These are phyloP conservation scores for Pholiota conissans DNA, from an alignment of 768 basidiomycete genomes.

Conservation along the genomic window DNA sequence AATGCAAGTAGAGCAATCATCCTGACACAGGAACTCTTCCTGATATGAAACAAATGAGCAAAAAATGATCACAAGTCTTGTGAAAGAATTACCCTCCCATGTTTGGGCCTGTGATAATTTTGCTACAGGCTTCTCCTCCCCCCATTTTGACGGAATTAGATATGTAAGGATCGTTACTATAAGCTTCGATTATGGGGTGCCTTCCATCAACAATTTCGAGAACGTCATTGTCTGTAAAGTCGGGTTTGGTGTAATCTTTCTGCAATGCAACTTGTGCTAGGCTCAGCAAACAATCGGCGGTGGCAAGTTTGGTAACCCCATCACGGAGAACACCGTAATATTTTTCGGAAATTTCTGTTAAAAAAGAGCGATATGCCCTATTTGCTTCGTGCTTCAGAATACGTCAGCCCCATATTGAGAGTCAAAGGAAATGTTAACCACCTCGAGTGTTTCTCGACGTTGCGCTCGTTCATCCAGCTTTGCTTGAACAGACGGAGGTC, in stretches of 20 bases:
- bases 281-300: slow-evolving; percentile 84
- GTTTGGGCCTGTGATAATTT: slow-evolving; percentile 83
- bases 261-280: slow-evolving; percentile 78
- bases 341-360: slow-evolving; percentile 64
- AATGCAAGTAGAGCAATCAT: slow-evolving; percentile 77
- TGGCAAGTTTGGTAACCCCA: slow-evolving; percentile 78
- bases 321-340: slow-evolving; percentile 74
- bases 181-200: slow-evolving; percentile 90
- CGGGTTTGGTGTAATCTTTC: slow-evolving; percentile 76
- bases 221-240: slow-evolving; percentile 63
- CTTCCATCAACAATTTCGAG: slow-evolving; percentile 82
- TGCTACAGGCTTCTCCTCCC: slow-evolving; percentile 46
- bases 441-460: slow-evolving; percentile 68
- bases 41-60: slow-evolving; percentile 21
- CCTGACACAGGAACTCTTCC: slow-evolving; percentile 82
- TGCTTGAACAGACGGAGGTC: slow-evolving; percentile 62
- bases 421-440: slow-evolving; percentile 11
- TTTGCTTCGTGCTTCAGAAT: slow-evolving; percentile 53
- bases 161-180: slow-evolving; percentile 80
- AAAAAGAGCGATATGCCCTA: slow-evolving; percentile 65
- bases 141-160: slow-evolving; percentile 79
- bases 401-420: not conserved
- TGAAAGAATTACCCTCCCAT: slow-evolving; percentile 62
- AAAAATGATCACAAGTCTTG: not conserved
- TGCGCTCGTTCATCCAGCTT: slow-evolving; percentile 74